Evolutionary conservation across 1,284 basidiomycete genomes (phyloP).

Genomic region (Puccinia polysora): DNA sequence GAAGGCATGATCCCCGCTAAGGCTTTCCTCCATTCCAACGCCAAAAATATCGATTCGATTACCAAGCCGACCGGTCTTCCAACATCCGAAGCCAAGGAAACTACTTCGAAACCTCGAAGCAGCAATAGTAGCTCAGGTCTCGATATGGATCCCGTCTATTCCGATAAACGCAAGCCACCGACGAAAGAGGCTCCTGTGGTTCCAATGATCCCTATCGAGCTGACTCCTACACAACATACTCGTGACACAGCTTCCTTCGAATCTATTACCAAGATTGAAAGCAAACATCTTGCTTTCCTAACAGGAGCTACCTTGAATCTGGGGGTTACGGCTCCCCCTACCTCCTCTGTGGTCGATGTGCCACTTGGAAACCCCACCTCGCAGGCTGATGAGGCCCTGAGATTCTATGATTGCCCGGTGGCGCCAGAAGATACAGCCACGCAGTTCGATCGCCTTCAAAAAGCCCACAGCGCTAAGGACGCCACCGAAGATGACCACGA

Average conservation of each 20-base stretch:
- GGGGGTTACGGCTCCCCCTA: slow-evolving; percentile 4
- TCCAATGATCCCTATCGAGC: neutral
- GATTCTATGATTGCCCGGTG: neutral
- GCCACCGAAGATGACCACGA: neutral
- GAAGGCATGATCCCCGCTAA: neutral
- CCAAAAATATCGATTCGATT: neutral
- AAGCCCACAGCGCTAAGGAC: too few relatives aligned
- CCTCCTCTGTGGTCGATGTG: neutral
- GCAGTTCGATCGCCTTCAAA: too few relatives aligned
- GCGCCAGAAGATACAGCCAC: neutral
- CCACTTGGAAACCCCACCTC: neutral
- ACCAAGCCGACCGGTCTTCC: neutral
- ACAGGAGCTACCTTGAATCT: neutral
- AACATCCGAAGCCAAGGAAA: neutral
- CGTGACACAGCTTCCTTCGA: neutral
- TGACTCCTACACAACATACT: neutral
- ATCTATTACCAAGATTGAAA: slow-evolving; percentile 10
- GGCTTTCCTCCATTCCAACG: neutral
- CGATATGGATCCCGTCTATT: slow-evolving; percentile 15
- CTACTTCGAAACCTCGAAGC: neutral
- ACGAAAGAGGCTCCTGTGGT: neutral
- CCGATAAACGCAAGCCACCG: slow-evolving; percentile 1
- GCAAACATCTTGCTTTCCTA: slow-evolving; percentile 22
- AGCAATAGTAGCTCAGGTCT: slow-evolving; percentile 5
- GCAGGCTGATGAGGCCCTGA: neutral